phyloP scores from a whole-genome alignment of 2,329 filamentous ascomycete genomes.

The Talaromyces sp. region DNA sequence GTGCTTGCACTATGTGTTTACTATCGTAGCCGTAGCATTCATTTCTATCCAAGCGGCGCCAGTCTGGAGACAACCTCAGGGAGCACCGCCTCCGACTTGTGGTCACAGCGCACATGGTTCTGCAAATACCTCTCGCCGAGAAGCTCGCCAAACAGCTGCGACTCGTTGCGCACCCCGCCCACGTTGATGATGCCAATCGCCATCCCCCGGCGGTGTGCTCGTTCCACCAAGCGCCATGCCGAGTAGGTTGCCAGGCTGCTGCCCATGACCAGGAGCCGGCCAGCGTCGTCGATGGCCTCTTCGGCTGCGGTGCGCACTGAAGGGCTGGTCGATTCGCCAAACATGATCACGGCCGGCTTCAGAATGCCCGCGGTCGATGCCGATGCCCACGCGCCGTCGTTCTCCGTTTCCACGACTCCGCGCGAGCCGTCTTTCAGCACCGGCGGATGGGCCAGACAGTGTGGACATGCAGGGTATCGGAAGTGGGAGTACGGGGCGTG shows the following conservation, averaged over 20 bases:
- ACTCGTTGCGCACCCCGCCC: constrained; percentile 44
- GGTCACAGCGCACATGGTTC: constrained; percentile 37
- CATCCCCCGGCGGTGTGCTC: constrained; percentile 75
- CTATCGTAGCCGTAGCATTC: neutral
- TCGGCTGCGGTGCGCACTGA: constrained; percentile 72
- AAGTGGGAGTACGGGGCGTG: constrained; percentile 85
- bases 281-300: constrained; percentile 69
- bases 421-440: constrained; percentile 49
- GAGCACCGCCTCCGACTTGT: constrained; percentile 37
- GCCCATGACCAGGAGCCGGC: constrained; percentile 71
- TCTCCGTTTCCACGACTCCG: constrained; percentile 63
- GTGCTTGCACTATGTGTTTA: no score
- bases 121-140: constrained; percentile 18
- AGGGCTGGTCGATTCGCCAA: constrained; percentile 77
- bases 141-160: constrained; percentile 32
- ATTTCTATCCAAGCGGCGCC: neutral
- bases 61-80: constrained; percentile 34
- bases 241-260: constrained; percentile 93
- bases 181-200: constrained; percentile 84
- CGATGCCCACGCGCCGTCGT: constrained; percentile 71
- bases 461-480: constrained; percentile 82
- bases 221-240: constrained; percentile 82
- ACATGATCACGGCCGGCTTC: constrained; percentile 94
- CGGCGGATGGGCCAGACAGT: constrained; percentile 64
- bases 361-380: constrained; percentile 69